A percentile compares a stretch with the other conserved stretches of the same genome.
Conservation (phyloP, 2,329 filamentous ascomycete genomes). For the Claviceps monticola region DNA sequence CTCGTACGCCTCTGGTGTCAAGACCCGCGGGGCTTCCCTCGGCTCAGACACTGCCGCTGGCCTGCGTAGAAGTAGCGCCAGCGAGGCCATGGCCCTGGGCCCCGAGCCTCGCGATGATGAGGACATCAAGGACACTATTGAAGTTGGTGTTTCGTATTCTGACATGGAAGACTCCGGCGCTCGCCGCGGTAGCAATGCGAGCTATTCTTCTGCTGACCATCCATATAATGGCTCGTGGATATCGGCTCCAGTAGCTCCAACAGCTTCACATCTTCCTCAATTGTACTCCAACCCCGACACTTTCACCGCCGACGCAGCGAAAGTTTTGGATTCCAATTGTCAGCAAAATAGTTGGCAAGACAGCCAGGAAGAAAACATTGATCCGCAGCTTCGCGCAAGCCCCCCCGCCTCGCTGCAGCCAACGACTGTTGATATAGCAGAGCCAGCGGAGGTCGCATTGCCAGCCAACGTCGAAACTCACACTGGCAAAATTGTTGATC, state of each 20-base stretch:
- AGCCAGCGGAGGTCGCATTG: not conserved
- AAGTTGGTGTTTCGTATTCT: slow-evolving; percentile 32
- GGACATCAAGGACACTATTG: slow-evolving; percentile 43
- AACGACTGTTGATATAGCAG: not conserved
- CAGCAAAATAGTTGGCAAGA: too few relatives aligned
- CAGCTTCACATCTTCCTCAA: slow-evolving; percentile 1
- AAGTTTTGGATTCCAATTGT: not conserved
- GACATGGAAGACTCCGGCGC: slow-evolving; percentile 19
- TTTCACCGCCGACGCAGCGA: not conserved
- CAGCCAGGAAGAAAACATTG: slow-evolving; percentile 2
- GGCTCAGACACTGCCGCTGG: slow-evolving; percentile 20
- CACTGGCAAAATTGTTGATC: not conserved
- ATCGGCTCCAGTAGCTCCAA: slow-evolving; percentile 7
- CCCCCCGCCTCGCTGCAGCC: not conserved
- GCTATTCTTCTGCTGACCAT: slow-evolving; percentile 16
- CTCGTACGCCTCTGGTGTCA: slow-evolving; percentile 14
- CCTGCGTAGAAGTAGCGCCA: slow-evolving; percentile 22
- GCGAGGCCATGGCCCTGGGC: slow-evolving; percentile 22
- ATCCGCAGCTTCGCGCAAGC: slow-evolving; percentile 4
- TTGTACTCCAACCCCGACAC: not conserved
- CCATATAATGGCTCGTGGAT: slow-evolving; percentile 10
- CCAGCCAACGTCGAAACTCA: not conserved
- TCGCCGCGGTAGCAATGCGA: slow-evolving; percentile 13
- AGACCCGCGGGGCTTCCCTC: slow-evolving; percentile 24
- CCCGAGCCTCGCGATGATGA: slow-evolving; percentile 26